phyloP scores from a whole-genome alignment of 2,329 filamentous ascomycete species.

The Colletotrichum zoysiae region DNA sequence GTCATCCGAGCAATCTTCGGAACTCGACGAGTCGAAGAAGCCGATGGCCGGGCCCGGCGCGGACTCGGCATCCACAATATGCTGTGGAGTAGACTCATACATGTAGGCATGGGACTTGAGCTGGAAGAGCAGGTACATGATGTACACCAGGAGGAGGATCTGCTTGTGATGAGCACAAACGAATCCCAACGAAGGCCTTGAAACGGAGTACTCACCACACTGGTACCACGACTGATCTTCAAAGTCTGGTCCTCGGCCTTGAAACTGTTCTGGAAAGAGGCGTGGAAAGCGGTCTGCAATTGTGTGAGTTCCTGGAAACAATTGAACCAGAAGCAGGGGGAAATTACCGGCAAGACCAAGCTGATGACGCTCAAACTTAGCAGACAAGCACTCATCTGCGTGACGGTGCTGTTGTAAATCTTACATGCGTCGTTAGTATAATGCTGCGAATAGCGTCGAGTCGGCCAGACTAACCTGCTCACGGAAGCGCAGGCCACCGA shows the following conservation, averaged over 20 bases:
- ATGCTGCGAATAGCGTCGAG: neutral
- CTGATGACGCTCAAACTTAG: conserved; percentile 92
- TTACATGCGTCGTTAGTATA: conserved; percentile 47
- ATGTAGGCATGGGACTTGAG: conserved; percentile 93
- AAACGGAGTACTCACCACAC: conserved; percentile 71
- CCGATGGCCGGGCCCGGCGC: conserved; percentile 86
- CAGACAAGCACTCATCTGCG: conserved; percentile 95
- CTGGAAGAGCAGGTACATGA: conserved; percentile 88
- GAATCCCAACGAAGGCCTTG: neutral
- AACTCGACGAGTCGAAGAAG: conserved; percentile 80
- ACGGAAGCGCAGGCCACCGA: conserved; percentile 86
- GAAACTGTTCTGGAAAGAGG: conserved; percentile 76
- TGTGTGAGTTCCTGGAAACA: conserved; percentile 53
- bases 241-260: conserved; percentile 79
- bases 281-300: conserved; percentile 85
- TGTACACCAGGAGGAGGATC: conserved; percentile 84
- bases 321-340: conserved; percentile 46
- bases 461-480: conserved; percentile 74
- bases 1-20: conserved; percentile 67
- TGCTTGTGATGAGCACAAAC: conserved; percentile 48
- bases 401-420: conserved; percentile 95
- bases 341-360: conserved; percentile 79
- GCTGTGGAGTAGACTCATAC: conserved; percentile 92
- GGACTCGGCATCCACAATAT: conserved; percentile 91
- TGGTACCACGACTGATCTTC: conserved; percentile 90